Conservation (phyloP, 1,284 basidiomycete species). For the Pseudozyma sp. region DNA sequence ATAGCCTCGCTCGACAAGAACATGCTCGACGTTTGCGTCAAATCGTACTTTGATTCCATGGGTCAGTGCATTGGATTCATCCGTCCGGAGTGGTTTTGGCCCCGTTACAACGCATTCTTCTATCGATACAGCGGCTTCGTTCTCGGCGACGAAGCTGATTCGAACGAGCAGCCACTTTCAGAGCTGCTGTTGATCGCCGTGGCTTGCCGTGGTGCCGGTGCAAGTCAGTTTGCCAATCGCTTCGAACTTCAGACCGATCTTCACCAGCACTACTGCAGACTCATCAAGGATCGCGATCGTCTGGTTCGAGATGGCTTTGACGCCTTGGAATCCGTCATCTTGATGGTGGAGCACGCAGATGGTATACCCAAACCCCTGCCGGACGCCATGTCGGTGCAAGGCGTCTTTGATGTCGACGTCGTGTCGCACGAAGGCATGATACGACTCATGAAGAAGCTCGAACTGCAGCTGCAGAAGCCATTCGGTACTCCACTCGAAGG, state of each 20-base stretch:
- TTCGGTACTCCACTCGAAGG: constrained; percentile 33
- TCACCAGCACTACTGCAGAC: constrained; percentile 21
- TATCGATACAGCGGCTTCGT: constrained; percentile 21
- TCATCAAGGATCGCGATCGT: constrained; percentile 40
- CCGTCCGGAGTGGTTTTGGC: constrained; percentile 42
- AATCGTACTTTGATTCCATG: constrained; percentile 28
- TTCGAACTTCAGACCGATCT: constrained; percentile 37
- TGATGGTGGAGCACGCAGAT: constrained; percentile 31
- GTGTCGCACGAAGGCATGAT: constrained; percentile 34
- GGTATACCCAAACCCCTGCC: constrained; percentile 11
- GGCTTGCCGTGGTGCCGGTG: constrained; percentile 26
- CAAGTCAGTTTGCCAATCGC: constrained; percentile 26
- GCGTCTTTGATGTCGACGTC: constrained; percentile 30
- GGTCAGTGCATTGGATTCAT: constrained; percentile 42
- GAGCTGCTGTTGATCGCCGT: constrained; percentile 37
- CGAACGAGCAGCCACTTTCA: constrained; percentile 25
- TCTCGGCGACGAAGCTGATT: neutral
- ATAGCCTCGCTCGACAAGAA: constrained; percentile 35
- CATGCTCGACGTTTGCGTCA: constrained; percentile 32
- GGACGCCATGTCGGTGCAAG: constrained; percentile 32
- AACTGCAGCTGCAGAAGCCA: constrained; percentile 31
- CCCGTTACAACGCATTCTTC: constrained; percentile 36
- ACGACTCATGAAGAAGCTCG: constrained; percentile 37
- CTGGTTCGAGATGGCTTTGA: constrained; percentile 33
- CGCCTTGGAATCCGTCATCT: constrained; percentile 27